Evolutionary conservation across 108 stramenopile genomes (phyloP).

Genomic region (Cylindrotheca fusiformis): DNA sequence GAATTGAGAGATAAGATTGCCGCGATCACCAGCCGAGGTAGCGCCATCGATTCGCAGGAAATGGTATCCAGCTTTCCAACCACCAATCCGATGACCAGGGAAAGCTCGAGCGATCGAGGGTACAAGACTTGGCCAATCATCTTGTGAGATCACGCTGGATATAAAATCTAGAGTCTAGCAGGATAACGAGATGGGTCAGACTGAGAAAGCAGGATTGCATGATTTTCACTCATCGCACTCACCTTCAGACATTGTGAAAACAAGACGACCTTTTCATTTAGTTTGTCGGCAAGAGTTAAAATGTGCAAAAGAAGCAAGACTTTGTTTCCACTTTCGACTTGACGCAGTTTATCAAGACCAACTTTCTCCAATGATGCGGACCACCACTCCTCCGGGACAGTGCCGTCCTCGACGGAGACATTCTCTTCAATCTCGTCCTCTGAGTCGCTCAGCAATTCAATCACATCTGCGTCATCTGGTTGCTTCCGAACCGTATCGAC

Average conservation of each 20-base stretch:
- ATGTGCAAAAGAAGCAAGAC: conserved; percentile 67
- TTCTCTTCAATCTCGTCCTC: conserved; percentile 9
- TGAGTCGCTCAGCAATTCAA: conserved; percentile 24
- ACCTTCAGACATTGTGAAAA: conserved; percentile 62
- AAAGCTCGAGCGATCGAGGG: conserved; percentile 22
- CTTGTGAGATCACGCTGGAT: conserved; percentile 37
- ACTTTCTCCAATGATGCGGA: conserved; percentile 23
- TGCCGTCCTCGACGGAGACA: conserved; percentile 1
- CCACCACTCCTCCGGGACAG: conserved; percentile 47
- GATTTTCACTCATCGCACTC: not conserved
- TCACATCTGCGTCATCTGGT: not conserved
- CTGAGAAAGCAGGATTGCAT: not conserved
- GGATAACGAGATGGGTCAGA: not conserved
- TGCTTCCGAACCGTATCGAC: too few species aligned
- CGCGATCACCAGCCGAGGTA: conserved; percentile 51
- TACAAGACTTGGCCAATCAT: conserved; percentile 49
- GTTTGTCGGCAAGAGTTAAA: conserved; percentile 29
- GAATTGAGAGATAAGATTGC: conserved; percentile 45
- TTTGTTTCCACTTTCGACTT: conserved; percentile 57
- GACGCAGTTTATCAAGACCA: conserved; percentile 22
- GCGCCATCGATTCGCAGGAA: conserved; percentile 76
- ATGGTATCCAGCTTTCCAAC: conserved; percentile 53
- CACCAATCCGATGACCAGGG: conserved; percentile 34
- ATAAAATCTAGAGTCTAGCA: conserved; percentile 58
- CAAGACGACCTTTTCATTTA: conserved; percentile 67